Evolutionary conservation across 345 rosid species (phyloP), one percentile per base, ranked within the genome.

Genomic region (Geranium rotundifolium): DNA sequence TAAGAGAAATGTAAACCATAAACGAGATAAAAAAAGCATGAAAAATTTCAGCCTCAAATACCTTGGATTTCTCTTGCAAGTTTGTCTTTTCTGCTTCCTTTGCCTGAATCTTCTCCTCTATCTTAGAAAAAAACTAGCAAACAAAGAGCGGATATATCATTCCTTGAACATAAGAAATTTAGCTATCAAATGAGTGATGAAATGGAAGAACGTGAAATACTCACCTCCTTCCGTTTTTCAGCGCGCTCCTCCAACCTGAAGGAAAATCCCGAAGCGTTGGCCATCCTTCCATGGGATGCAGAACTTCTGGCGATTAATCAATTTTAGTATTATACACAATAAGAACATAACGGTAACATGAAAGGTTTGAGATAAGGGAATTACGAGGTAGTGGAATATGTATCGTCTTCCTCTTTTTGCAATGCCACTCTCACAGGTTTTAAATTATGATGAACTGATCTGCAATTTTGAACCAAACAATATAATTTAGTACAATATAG

Each of bases 231-330:
- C 61, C 99, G 74, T 76, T 81, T 90, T 71, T 90, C 99, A 72
- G 97, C 99, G 12, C 97, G 89, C 76, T 93, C 99, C 54, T 86
- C 95, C 79, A 90, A 78, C 82, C 90, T 90, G 70, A 85, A 93
- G 54, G 84, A 82, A 67, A 93, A 93, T 69, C 95, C 99, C 67
- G 90, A 84, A 5, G 77, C 84, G 50, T 81, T 77, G 67, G 81
- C 75, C 73, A 85, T 75, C 63, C 77, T 62, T 23, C 82, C 77
- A 69, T 67, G 78, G 69, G 85, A 76, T 56, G 91, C 77, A 62
- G 80, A 82, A 75, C 82, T 84, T 71, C 89, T 85, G 79, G 69
- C 60, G 34, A 77, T 57, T 19, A 62, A 52, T 29, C 5, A 8
- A 14, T 52, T 23, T 20, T 50, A 23, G 49, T 39, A 54, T 39